Base-by-base conservation (phyloP, 805 yeast genomes). In the Clavispora santaluciae region DNA sequence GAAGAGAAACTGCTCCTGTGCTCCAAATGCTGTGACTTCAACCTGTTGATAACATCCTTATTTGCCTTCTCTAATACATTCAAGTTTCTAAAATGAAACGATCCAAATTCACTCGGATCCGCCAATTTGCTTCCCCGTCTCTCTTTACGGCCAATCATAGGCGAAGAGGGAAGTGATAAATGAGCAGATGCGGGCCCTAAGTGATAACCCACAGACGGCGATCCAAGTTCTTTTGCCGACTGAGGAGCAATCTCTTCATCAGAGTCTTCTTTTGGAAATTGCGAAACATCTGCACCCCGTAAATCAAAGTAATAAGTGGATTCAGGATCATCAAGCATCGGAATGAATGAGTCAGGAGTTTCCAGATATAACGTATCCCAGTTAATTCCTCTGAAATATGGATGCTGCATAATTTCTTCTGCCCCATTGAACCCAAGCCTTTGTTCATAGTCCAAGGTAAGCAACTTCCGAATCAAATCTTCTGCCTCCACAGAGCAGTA, bases 21-120 rank as follows among this genome's bases (percentile, higher is more conserved):
- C 48, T 81, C 86, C 48, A 82, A 50, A 59, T 87, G 95, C 58
- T 91, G 98, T 22, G 73, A 82, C 55, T 89, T 86, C 56, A 93
- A 74, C 47, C 96, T 70, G 54, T 86, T 86, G 48, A 93, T 88
- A 11, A 86, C 90, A 63, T 90, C 97, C 56, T 87, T 88, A 57
- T 93, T 93, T 7, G 96, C 97, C 53, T 85, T 86, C 52, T 93
- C 98, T 41, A 95, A 72, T 5, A 93, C 93, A 4, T 91, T 82
- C 26, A 93, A 66, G 58, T 93, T 93, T 49, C 96, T 73, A 64
- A 86, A 93, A 44, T 86, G 83, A 61, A 93, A 93, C 4, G 93
- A 83, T 0, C 99, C 99, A 73, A 93, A 93, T 54, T 91, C 91
- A 18, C 70, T 66, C 2, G 83, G 74, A 42, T 84, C 91, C 38